Evolutionary conservation across 2,329 filamentous ascomycete species (phyloP).

Genomic region (Monilinia aucupariae): DNA sequence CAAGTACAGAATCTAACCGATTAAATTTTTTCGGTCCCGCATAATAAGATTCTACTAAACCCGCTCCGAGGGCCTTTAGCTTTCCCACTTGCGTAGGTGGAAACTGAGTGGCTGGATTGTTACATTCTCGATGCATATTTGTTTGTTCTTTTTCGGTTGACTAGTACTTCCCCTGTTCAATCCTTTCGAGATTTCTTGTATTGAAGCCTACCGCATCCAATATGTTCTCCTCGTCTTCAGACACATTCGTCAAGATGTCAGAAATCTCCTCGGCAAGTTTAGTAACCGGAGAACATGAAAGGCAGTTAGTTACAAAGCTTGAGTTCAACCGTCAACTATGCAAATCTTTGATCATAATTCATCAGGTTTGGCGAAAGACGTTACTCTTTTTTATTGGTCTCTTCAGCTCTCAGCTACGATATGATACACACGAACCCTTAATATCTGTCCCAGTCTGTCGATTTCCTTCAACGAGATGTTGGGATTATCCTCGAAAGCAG

Average conservation of each 20-base stretch:
- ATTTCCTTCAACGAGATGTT: not conserved
- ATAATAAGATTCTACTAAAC: too few relatives aligned
- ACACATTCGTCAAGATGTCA: not conserved
- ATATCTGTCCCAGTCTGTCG: not conserved
- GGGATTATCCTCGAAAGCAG: not conserved
- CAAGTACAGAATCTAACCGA: too few relatives aligned
- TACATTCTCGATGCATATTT: too few relatives aligned
- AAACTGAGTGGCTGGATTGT: not conserved
- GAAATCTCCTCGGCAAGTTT: too few relatives aligned
- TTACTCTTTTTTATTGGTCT: not conserved
- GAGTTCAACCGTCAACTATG: not conserved
- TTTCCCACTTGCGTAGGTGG: not conserved
- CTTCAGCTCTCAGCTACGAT: not conserved
- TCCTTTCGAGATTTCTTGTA: not conserved
- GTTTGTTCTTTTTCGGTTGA: not conserved
- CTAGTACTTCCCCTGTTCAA: too few relatives aligned
- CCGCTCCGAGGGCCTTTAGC: not conserved
- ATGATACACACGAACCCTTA: not conserved
- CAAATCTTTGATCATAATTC: not conserved
- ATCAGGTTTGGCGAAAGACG: not conserved
- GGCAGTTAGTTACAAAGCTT: not conserved
- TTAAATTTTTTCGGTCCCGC: too few relatives aligned
- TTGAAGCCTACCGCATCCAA: not conserved
- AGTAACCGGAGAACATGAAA: not conserved
- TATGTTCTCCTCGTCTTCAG: too few relatives aligned